phyloP scores from a whole-genome alignment of 1,284 basidiomycete species.

The Tranzscheliella williamsii region DNA sequence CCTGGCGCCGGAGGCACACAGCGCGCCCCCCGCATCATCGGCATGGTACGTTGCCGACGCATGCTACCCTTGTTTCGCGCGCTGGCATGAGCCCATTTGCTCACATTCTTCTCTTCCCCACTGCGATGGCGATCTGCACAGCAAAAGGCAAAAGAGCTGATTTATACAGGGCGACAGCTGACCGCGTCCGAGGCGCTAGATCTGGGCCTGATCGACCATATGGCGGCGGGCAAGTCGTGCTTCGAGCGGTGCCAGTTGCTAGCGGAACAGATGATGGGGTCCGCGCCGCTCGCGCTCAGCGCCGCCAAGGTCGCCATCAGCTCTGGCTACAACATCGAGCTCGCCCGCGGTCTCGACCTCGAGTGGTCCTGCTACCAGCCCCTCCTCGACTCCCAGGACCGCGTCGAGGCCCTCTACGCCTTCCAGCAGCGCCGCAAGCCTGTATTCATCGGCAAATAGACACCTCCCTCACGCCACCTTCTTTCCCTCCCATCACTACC shows the following conservation, averaged over 20 bases:
- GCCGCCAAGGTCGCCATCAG: slow-evolving; percentile 83
- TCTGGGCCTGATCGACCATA: slow-evolving; percentile 9
- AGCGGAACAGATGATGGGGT: slow-evolving; percentile 8
- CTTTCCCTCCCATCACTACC: no score
- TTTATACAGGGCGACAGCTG: slow-evolving; percentile 10
- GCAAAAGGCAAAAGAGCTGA: slow-evolving; percentile 26
- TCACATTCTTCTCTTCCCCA: no score
- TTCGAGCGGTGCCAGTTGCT: slow-evolving; percentile 5
- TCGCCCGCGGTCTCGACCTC: slow-evolving; percentile 7
- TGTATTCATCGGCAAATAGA: slow-evolving; percentile 7
- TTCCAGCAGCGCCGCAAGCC: slow-evolving; percentile 20
- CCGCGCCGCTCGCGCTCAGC: slow-evolving; percentile 81
- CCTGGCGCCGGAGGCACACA: slow-evolving; percentile 67
- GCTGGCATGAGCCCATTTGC: no score
- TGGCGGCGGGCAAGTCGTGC: slow-evolving; percentile 6
- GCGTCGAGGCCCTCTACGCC: slow-evolving; percentile 14
- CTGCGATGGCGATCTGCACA: no score
- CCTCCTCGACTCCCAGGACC: slow-evolving; percentile 8
- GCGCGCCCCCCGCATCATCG: no score
- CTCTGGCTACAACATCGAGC: slow-evolving; percentile 11
- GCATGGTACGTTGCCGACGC: no score
- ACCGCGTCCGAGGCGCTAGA: slow-evolving; percentile 8
- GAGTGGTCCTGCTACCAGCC: slow-evolving; percentile 17
- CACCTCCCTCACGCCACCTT: no score
- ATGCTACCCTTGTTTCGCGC: no score